Percentiles rank a stretch among this genome's conserved stretches.
Conservation (phyloP, 2,329 filamentous ascomycete species). For the Lecanicillium sp. region DNA sequence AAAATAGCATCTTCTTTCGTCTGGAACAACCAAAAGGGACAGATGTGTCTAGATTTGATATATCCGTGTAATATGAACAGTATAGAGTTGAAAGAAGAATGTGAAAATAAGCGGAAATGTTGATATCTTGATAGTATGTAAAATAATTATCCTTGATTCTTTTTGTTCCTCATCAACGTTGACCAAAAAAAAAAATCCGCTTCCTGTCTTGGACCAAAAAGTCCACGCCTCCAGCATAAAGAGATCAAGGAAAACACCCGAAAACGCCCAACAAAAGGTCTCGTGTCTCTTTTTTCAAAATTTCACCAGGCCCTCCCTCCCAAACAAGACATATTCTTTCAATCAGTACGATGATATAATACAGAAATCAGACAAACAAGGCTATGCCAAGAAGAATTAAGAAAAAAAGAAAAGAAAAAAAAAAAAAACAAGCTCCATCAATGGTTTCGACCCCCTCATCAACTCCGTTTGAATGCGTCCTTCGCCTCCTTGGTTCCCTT, state of each 20-base stretch:
- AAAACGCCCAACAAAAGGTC: slow-evolving; percentile 1
- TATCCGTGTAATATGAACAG: too few species aligned
- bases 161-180: slow-evolving; percentile 16
- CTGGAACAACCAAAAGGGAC: too few species aligned
- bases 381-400: slow-evolving; percentile 20
- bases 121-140: slow-evolving; percentile 18
- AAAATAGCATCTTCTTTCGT: too few species aligned
- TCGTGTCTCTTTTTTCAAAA: not conserved
- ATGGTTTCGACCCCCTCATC: slow-evolving; percentile 18
- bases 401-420: slow-evolving; percentile 10
- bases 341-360: too few species aligned
- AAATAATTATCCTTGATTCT: slow-evolving; percentile 17
- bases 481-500: slow-evolving; percentile 37
- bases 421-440: slow-evolving; percentile 10
- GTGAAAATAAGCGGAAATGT: not conserved
- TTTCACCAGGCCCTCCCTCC: not conserved
- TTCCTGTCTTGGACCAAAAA: not conserved
- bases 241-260: slow-evolving; percentile 6
- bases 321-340: slow-evolving; percentile 5
- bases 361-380: slow-evolving; percentile 19
- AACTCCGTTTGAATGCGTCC: slow-evolving; percentile 35
- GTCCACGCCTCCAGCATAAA: slow-evolving; percentile 1
- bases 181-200: slow-evolving; percentile 24
- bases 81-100: not conserved
- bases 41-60: too few species aligned